Evolutionary conservation across 495 filamentous ascomycete species (phyloP).

Genomic region (Annulohypoxylon maeteangense): DNA sequence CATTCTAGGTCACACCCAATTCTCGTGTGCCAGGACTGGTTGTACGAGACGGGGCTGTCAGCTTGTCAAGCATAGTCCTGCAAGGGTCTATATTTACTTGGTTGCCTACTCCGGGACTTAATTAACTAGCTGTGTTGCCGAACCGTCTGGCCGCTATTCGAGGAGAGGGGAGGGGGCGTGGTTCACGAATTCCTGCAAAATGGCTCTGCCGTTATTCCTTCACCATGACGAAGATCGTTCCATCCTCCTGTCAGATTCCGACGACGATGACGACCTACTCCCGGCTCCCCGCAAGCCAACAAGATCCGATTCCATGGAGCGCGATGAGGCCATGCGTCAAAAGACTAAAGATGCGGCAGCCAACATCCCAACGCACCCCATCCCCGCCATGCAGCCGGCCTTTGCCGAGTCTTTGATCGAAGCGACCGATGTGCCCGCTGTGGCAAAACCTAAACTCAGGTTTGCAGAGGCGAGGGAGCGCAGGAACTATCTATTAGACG

Average conservation of each 20-base stretch:
- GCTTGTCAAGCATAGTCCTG: constrained; percentile 5
- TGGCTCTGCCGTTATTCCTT: constrained; percentile 46
- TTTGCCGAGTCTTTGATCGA: constrained; percentile 93
- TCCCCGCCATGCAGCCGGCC: constrained; percentile 85
- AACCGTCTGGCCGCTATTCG: constrained; percentile 19
- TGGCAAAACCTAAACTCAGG: constrained; percentile 61
- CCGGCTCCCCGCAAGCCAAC: constrained; percentile 35
- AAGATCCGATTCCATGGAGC: constrained; percentile 26
- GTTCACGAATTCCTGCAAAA: constrained; percentile 30
- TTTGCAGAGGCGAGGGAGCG: constrained; percentile 72
- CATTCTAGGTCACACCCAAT: constrained; percentile 20
- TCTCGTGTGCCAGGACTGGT: constrained; percentile 19
- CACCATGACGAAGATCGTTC: constrained; percentile 49
- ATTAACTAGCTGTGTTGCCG: constrained; percentile 25
- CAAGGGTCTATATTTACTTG: constrained; percentile 22
- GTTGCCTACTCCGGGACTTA: constrained; percentile 8
- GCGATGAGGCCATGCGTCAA: constrained; percentile 41
- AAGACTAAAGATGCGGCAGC: constrained; percentile 46
- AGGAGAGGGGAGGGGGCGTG: constrained; percentile 37
- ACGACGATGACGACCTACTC: constrained; percentile 48
- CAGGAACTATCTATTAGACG: constrained; percentile 75
- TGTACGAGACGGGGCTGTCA: constrained; percentile 34
- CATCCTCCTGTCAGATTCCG: constrained; percentile 47
- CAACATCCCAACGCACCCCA: constrained; percentile 74
- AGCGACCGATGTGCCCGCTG: constrained; percentile 61